These are phyloP conservation scores for Backusella sp. DNA, from an alignment of 192 early-diverging fungal species.

Conservation along the genomic window DNA sequence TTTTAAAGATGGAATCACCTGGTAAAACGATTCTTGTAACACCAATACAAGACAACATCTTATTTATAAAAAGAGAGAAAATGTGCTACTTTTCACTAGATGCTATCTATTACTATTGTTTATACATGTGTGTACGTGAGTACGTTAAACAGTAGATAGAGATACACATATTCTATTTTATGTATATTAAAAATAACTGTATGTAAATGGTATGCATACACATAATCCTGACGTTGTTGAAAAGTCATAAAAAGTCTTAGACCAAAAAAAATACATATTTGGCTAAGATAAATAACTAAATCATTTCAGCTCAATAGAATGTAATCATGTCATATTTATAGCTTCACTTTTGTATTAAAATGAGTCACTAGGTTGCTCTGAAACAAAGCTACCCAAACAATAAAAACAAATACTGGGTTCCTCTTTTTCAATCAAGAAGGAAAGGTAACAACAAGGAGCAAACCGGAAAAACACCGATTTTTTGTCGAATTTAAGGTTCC, in stretches of 20 bases:
- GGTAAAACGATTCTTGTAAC: background rate
- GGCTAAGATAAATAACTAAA: background rate
- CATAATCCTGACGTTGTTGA: background rate
- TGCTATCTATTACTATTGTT: too few relatives aligned
- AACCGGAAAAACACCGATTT: conserved; percentile 5
- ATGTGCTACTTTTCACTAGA: too few relatives aligned
- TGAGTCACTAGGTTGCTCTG: background rate
- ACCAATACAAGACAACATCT: background rate
- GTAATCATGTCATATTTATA: background rate
- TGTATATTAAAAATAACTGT: background rate
- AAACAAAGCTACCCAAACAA: background rate
- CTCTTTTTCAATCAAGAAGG: background rate
- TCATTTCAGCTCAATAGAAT: background rate
- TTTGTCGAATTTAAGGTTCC: background rate
- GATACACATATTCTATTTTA: background rate
- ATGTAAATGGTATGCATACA: background rate
- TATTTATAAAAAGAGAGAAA: too few relatives aligned
- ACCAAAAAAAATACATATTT: background rate
- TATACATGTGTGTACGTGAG: too few relatives aligned
- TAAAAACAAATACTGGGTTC: background rate
- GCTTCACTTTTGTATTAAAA: background rate
- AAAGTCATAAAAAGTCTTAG: background rate
- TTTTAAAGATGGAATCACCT: background rate
- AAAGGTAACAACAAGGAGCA: background rate
- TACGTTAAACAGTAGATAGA: too few relatives aligned